Conservation (phyloP, 2,329 filamentous ascomycete species). For the Grosmannia clavigera region DNA sequence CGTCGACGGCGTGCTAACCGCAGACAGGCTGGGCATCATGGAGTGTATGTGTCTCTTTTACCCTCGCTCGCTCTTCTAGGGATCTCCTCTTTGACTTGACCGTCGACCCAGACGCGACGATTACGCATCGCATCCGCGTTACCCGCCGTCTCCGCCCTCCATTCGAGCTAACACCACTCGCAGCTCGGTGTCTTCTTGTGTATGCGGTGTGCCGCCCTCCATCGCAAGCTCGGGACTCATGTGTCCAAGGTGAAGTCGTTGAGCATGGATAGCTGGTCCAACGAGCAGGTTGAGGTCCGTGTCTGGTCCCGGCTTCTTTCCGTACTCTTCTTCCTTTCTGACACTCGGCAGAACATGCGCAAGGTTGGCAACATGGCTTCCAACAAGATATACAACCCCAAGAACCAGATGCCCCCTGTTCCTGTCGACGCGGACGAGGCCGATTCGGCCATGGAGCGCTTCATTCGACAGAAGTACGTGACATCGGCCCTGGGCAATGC, state of each 20-base stretch:
- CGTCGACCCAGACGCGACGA: background rate
- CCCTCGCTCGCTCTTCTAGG: background rate
- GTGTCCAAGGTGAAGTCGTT: slow-evolving; percentile 98
- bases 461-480: slow-evolving; percentile 90
- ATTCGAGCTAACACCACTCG: background rate
- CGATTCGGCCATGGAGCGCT: slow-evolving; percentile 88
- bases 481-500: slow-evolving; percentile 28
- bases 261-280: slow-evolving; percentile 96
- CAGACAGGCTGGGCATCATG: slow-evolving; percentile 84
- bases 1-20: slow-evolving; percentile 4
- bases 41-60: slow-evolving; percentile 53
- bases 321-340: background rate
- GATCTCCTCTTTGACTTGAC: too few relatives aligned
- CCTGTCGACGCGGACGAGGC: slow-evolving; percentile 86
- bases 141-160: background rate
- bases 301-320: background rate
- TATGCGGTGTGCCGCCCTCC: slow-evolving; percentile 91
- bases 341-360: slow-evolving; percentile 66
- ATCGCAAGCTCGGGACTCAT: slow-evolving; percentile 93
- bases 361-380: slow-evolving; percentile 75
- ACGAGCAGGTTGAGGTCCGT: slow-evolving; percentile 88
- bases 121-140: background rate
- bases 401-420: slow-evolving; percentile 68
- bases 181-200: slow-evolving; percentile 92
- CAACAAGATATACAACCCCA: slow-evolving; percentile 82